phyloP scores from a whole-genome alignment of 164 flowering plant genomes.

The Tetrastigma voinierianum region DNA sequence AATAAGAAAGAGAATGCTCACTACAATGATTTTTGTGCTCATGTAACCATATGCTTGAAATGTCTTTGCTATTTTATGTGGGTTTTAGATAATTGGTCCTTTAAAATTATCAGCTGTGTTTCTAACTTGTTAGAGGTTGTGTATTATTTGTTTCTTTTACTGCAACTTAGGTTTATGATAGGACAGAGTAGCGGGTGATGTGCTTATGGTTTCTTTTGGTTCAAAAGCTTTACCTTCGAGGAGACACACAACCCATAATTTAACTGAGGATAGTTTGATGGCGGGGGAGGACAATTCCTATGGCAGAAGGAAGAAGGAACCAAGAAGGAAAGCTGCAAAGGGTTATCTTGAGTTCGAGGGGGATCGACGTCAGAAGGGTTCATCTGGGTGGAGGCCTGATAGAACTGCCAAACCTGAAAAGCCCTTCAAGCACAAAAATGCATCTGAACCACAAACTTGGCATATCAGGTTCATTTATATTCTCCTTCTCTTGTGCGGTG shows the following conservation, averaged over 20 bases:
- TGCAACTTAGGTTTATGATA: background rate
- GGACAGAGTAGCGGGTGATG: background rate
- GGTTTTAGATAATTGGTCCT: background rate
- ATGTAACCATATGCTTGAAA: background rate
- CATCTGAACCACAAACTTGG: conserved; percentile 26
- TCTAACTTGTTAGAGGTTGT: background rate
- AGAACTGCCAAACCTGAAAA: conserved; percentile 19
- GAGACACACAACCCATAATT: conserved; percentile 14
- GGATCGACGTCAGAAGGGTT: conserved; percentile 15
- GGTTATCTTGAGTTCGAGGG: conserved; percentile 24
- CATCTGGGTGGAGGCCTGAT: conserved; percentile 11
- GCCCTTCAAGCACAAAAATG: conserved; percentile 20
- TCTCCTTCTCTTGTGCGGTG: no score
- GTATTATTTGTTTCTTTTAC: background rate
- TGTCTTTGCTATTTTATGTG: background rate
- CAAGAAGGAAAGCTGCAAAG: conserved; percentile 32
- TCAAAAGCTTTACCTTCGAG: conserved; percentile 42
- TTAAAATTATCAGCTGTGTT: background rate
- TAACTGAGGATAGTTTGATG: conserved; percentile 26
- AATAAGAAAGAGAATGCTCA: background rate
- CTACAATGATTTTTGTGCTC: no score
- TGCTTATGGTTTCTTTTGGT: conserved; percentile 38
- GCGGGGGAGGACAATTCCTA: conserved; percentile 26
- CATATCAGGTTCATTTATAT: conserved; percentile 41
- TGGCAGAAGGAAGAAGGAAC: conserved; percentile 26